Base-by-base conservation (phyloP, 2,329 filamentous ascomycete genomes). In the Ascochyta fabae region DNA sequence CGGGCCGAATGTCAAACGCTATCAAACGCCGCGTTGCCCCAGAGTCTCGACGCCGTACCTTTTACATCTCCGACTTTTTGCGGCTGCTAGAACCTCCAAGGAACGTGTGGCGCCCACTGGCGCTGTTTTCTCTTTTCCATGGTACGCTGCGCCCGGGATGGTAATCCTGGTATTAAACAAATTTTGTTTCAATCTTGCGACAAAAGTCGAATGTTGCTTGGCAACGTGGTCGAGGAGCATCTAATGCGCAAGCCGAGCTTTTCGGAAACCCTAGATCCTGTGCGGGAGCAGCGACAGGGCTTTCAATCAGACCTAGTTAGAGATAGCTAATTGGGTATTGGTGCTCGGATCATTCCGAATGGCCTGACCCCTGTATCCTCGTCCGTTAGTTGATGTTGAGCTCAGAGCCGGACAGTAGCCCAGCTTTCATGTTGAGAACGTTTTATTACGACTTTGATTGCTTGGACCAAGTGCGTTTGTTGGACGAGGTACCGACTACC, bases 331-430 rank as follows among this genome's bases (percentile, higher is more conserved):
- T 16, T 22, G 39, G 36, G 12, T 16, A 13, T 27, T 46, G 42
- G 53, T 41, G 26, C 31, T 36, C 48, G 53, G 53, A 26, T 48
- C 48, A 44, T 48, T 48, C 48, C 53, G 53, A 56, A 41, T 35
- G 10, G 27, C 24, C n/a, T 4, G 10, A n/a, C 27, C 34, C 39
- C 45, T 56, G 39, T 22, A 26, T 29, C 29, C 34, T 48, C 47
- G 53, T 47, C 46, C 43, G 35, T 22, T 34, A 29, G 13, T 16
- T 50, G 9, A 23, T 10, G 13, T 8, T 15, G 23, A 50, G 29
- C 16, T 29, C 19, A 16, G 47, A 36, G 39, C 24, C 35, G 40
- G 35, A 27, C 40, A 27, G 46, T 35, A 38, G 23, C 24, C 16
- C 31, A 38, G 23, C 24, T 22, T 38, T 46, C 3, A 22, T 42